A percentile compares a stretch with the other conserved stretches of the same genome.
Conservation (phyloP, 192 early-diverging fungal species). For the Rhizophlyctis rosea region DNA sequence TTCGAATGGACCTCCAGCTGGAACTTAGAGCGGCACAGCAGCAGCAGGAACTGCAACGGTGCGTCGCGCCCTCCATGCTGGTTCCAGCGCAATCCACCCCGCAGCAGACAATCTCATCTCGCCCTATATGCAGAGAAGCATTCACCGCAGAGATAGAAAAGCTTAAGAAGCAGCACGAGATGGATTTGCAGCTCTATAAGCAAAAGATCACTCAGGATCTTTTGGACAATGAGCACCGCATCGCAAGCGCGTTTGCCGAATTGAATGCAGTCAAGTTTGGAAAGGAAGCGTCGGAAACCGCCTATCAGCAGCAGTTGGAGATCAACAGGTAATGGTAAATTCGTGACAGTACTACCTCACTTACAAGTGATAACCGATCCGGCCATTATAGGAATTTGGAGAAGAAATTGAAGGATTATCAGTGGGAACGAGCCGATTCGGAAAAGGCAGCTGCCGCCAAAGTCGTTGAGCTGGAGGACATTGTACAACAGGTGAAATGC, state of each 20-base stretch:
- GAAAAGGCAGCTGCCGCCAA: neutral
- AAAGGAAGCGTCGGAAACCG: slow-evolving; percentile 5
- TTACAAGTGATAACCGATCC: too few species aligned
- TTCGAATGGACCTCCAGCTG: slow-evolving; percentile 3
- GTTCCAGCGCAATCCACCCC: too few species aligned
- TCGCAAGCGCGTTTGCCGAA: slow-evolving; percentile 15
- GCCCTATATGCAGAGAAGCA: neutral
- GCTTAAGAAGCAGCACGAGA: slow-evolving; percentile 12
- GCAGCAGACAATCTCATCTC: neutral
- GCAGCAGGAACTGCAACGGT: slow-evolving; percentile 15
- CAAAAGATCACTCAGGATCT: slow-evolving; percentile 15
- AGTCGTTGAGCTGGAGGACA: slow-evolving; percentile 21
- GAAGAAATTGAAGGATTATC: slow-evolving; percentile 9
- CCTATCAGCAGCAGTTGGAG: slow-evolving; percentile 14
- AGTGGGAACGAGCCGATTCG: slow-evolving; percentile 23
- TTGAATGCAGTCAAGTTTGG: slow-evolving; percentile 10
- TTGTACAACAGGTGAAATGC: neutral
- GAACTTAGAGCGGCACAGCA: slow-evolving; percentile 19
- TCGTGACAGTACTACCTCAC: too few species aligned
- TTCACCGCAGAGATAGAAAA: slow-evolving; percentile 12
- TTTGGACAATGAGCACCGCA: slow-evolving; percentile 15
- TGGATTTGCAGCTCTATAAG: slow-evolving; percentile 7
- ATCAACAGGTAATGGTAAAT: slow-evolving; percentile 1
- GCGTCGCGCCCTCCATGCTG: neutral
- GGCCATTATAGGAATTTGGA: slow-evolving; percentile 1